Base-by-base conservation (phyloP, 305 asterid genomes). In the Salvia sclarea region DNA sequence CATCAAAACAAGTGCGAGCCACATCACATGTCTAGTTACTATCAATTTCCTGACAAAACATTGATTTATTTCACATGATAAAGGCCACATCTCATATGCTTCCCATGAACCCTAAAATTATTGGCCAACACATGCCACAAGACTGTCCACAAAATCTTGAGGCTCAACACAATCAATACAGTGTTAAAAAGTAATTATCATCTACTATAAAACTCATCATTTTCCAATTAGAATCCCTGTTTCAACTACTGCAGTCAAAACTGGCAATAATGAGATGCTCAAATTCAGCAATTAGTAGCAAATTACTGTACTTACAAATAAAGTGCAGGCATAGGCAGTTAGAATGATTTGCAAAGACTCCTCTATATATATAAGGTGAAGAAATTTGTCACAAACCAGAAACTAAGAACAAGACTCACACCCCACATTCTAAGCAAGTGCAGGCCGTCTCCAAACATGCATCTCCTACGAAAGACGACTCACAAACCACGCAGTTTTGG, bases 391-490 rank as follows among this genome's bases (percentile, higher is more conserved):
- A 43, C 70, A 78, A 74, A 28, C 50, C 21, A 33, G 38, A 58
- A 21, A 59, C 63, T 62, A 55, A 22, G 55, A 68, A 58, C 43
- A 64, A 59, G 52, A 31, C 54, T n/a, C 64, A 41, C 1, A 6
- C 21, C 75, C 53, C 73, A 50, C 20, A 53, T 64, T 63, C 64
- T 50, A 64, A 56, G 35, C 75, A 66, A 79, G 61, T 72, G 80
- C 66, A 24, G 40, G 79, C 33, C 18, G 56, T 69, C 85, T 75
- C 54, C 49, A 16, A 33, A 18, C 66, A 72, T 22, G 30, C 70
- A 7, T 65, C 81, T 11, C 69, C 20, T 37, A 55, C 57, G 64
- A 70, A 67, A 68, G 44, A 65, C 25, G 47, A 11, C 45, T 4
- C 35, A 35, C 5, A 71, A 52, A 64, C 54, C 76, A 8, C 66